Evolutionary conservation across 768 basidiomycete genomes (phyloP).

Genomic region (Xanthoconium purpureum): DNA sequence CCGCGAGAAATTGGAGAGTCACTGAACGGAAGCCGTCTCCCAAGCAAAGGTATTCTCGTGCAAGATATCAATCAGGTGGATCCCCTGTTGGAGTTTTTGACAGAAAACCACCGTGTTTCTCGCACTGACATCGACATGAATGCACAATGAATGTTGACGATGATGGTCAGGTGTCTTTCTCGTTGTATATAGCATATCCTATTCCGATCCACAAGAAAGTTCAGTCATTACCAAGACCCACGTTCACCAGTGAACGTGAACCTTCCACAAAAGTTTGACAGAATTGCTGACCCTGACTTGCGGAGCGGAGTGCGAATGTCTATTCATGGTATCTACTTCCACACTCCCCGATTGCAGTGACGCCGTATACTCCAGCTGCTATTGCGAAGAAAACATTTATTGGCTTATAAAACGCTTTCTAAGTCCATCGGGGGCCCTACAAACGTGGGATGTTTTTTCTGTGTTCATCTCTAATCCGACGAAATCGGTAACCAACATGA

Average conservation of each 20-base stretch:
- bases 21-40: slow-evolving; percentile 5
- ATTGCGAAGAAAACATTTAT: slow-evolving; percentile 76
- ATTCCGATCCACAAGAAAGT: slow-evolving; percentile 11
- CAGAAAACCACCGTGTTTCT: not conserved
- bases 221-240: slow-evolving; percentile 1
- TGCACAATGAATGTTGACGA: not conserved
- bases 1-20: slow-evolving; percentile 4
- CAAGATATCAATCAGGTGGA: not conserved
- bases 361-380: slow-evolving; percentile 53
- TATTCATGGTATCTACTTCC: slow-evolving; percentile 13
- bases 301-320: slow-evolving; percentile 23
- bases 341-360: slow-evolving; percentile 24
- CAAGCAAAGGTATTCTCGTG: not conserved
- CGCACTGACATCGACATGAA: not conserved
- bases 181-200: not conserved
- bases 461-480: slow-evolving; percentile 65
- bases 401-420: slow-evolving; percentile 48
- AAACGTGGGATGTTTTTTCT: slow-evolving; percentile 48
- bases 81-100: not conserved
- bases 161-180: not conserved
- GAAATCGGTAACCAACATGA: slow-evolving; percentile 46
- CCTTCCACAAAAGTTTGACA: not conserved
- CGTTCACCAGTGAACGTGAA: not conserved
- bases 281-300: not conserved
- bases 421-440: slow-evolving; percentile 22